Evolutionary conservation across 208 protist genomes (phyloP).

Genomic region (Leishmania lainsoni): DNA sequence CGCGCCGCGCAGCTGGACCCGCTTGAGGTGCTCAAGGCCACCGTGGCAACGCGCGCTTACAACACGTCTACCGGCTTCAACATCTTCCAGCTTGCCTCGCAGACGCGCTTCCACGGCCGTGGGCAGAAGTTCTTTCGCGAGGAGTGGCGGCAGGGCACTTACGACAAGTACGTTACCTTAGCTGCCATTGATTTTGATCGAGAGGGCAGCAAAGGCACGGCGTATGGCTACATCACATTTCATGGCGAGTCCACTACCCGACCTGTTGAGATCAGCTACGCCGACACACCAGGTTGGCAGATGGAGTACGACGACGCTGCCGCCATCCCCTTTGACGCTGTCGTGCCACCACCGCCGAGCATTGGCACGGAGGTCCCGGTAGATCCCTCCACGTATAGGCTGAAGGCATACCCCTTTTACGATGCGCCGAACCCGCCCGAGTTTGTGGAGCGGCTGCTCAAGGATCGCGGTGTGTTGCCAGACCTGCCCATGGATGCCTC

Average conservation of each 20-base stretch:
- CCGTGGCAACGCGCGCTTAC: slow-evolving; percentile 81
- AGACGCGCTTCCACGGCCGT: slow-evolving; percentile 66
- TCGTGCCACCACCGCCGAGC: slow-evolving; percentile 78
- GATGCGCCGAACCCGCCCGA: slow-evolving; percentile 87
- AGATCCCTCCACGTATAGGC: slow-evolving; percentile 58
- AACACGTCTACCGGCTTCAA: slow-evolving; percentile 85
- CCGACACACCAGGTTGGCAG: slow-evolving; percentile 78
- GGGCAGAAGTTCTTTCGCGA: slow-evolving; percentile 84
- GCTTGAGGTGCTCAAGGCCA: slow-evolving; percentile 77
- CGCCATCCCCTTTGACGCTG: slow-evolving; percentile 64
- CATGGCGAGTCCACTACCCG: slow-evolving; percentile 84
- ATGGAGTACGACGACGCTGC: slow-evolving; percentile 60
- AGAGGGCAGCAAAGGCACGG: slow-evolving; percentile 75
- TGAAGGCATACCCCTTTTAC: slow-evolving; percentile 89
- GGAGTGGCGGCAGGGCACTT: slow-evolving; percentile 89
- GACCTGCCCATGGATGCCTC: slow-evolving; percentile 69
- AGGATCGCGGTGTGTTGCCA: slow-evolving; percentile 87
- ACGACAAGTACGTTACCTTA: slow-evolving; percentile 89
- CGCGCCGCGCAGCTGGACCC: slow-evolving; percentile 80
- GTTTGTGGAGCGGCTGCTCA: slow-evolving; percentile 87
- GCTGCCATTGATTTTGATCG: slow-evolving; percentile 79
- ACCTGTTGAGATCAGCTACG: slow-evolving; percentile 75
- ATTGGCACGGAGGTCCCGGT: slow-evolving; percentile 90
- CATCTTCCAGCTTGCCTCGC: slow-evolving; percentile 85
- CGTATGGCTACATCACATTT: slow-evolving; percentile 90